A percentile compares a stretch with the other conserved stretches of the same genome.
Evolutionary conservation across 371 early-diverging fungal species (phyloP).

Genomic region (Polyrhizophydium stewartii): DNA sequence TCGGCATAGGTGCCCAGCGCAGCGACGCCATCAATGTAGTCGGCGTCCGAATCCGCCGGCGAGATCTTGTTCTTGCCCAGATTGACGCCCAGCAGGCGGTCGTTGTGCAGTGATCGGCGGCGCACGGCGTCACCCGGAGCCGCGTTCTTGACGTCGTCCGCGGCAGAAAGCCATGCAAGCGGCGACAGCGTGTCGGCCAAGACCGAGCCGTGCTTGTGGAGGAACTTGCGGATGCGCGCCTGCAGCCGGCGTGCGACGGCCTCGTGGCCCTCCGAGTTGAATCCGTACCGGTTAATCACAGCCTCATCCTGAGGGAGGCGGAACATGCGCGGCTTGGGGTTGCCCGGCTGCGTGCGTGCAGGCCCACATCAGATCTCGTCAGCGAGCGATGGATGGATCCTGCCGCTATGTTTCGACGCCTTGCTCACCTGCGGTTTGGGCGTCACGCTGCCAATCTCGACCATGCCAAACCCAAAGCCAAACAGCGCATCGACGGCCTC

Average conservation of each 20-base stretch:
- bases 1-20: slow-evolving; percentile 69
- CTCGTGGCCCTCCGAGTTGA: slow-evolving; percentile 75
- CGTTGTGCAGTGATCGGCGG: slow-evolving; percentile 31
- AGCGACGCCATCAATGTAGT: slow-evolving; percentile 69
- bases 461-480: slow-evolving; percentile 76
- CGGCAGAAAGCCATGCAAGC: background rate
- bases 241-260: slow-evolving; percentile 53
- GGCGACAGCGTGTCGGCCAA: background rate
- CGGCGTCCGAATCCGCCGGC: slow-evolving; percentile 50
- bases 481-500: slow-evolving; percentile 75
- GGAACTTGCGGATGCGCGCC: slow-evolving; percentile 58
- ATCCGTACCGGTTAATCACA: slow-evolving; percentile 83
- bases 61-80: slow-evolving; percentile 81
- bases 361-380: background rate
- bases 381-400: background rate
- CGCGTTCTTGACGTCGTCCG: background rate
- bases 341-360: slow-evolving; percentile 67
- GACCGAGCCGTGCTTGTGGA: slow-evolving; percentile 27
- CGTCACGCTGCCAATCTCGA: slow-evolving; percentile 82
- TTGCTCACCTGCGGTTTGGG: slow-evolving; percentile 65
- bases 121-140: background rate
- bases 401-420: too few relatives aligned
- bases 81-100: slow-evolving; percentile 70
- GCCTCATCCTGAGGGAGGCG: slow-evolving; percentile 63
- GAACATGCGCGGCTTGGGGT: slow-evolving; percentile 77